Conservation (phyloP, 2,329 filamentous ascomycete genomes). For the Penicillium sp. region DNA sequence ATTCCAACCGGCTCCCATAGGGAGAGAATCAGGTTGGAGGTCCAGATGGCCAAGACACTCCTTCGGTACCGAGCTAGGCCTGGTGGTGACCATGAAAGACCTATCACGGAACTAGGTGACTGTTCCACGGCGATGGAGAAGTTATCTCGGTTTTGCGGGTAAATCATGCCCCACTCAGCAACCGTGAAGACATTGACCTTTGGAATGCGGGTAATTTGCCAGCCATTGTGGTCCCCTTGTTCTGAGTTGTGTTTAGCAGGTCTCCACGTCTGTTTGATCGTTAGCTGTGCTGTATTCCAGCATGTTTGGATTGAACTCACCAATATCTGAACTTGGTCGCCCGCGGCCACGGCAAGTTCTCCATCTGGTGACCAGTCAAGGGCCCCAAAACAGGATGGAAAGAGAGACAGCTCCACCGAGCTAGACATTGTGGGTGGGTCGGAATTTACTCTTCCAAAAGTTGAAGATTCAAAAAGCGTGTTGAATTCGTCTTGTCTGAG, state of each 20-base stretch:
- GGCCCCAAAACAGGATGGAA: constrained; percentile 54
- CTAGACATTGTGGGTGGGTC: not conserved
- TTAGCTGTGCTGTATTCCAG: not conserved
- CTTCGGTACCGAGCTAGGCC: constrained; percentile 56
- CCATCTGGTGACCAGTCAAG: constrained; percentile 62
- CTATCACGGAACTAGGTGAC: constrained; percentile 52
- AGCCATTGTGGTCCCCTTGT: constrained; percentile 29
- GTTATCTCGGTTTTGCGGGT: constrained; percentile 47
- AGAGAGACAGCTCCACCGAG: constrained; percentile 44
- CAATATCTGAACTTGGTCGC: constrained; percentile 57
- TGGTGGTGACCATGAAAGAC: constrained; percentile 57
- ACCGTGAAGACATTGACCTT: constrained; percentile 53
- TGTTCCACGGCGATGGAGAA: constrained; percentile 62
- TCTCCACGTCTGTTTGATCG: constrained; percentile 27
- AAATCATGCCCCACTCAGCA: constrained; percentile 50
- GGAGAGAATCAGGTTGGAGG: constrained; percentile 57
- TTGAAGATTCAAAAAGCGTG: too few relatives aligned
- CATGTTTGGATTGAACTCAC: constrained; percentile 30
- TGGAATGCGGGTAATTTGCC: constrained; percentile 43
- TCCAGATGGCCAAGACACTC: constrained; percentile 57
- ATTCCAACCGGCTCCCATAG: constrained; percentile 55
- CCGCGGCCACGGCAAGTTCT: constrained; percentile 57
- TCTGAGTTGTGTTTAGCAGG: constrained; percentile 9
- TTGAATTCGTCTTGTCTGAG: not conserved
- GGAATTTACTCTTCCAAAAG: not conserved